Evolutionary conservation across 352 stramenopile species (phyloP).

Genomic region (Bremia lactucae): DNA sequence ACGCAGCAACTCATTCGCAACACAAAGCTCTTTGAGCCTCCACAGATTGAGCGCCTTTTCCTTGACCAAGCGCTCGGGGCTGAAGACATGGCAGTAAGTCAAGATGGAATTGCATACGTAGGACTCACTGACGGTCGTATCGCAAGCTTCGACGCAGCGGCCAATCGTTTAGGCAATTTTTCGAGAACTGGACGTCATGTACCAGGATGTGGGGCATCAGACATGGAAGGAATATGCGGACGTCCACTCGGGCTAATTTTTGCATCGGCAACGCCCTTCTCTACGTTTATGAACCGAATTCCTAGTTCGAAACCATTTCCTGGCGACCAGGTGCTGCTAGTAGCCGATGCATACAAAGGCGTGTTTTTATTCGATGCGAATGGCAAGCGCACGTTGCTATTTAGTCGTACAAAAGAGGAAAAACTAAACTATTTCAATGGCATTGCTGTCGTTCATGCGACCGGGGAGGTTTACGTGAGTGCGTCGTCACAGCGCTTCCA

Average conservation of each 20-base stretch:
- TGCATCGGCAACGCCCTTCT: conserved; percentile 23
- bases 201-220: conserved; percentile 16
- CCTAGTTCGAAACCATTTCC: conserved; percentile 29
- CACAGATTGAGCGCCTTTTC: conserved; percentile 25
- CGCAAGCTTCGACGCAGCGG: conserved; percentile 23
- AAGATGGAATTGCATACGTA: conserved; percentile 36
- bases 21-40: conserved; percentile 15
- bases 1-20: conserved; percentile 10
- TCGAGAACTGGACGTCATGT: conserved; percentile 32
- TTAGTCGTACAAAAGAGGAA: conserved; percentile 31
- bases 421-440: conserved; percentile 37
- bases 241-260: conserved; percentile 43
- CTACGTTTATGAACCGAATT: conserved; percentile 35
- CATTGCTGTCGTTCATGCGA: conserved; percentile 27
- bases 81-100: conserved; percentile 35
- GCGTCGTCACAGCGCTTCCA: conserved; percentile 44
- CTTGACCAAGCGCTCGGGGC: conserved; percentile 24
- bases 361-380: conserved; percentile 44
- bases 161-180: conserved; percentile 32
- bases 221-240: conserved; percentile 36
- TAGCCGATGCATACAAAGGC: conserved; percentile 52
- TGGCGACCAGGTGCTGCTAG: conserved; percentile 40
- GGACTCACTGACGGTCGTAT: conserved; percentile 46
- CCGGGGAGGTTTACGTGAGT: conserved; percentile 43
- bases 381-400: conserved; percentile 41